These are phyloP conservation scores for Lineolata rhizophorae DNA, from an alignment of 495 filamentous ascomycete genomes.

Conservation along the genomic window DNA sequence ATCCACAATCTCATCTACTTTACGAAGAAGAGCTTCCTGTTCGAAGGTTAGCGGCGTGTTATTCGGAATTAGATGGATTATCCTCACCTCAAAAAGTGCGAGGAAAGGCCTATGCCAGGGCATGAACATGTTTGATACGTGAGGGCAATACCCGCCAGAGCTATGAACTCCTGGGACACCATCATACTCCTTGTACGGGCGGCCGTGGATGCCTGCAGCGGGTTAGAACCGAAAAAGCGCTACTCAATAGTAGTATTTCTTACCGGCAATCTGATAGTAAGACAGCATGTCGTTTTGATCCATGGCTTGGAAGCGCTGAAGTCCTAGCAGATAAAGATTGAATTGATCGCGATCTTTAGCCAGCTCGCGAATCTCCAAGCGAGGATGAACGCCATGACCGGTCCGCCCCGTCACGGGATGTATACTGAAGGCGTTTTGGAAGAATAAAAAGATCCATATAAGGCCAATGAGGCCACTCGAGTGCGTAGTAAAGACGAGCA, in stretches of 20 bases:
- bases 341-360: conserved; percentile 32
- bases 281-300: conserved; percentile 28
- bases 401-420: too few relatives aligned
- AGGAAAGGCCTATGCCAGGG: conserved; percentile 57
- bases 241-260: conserved; percentile 1
- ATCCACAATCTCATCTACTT: conserved; percentile 28
- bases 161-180: conserved; percentile 26
- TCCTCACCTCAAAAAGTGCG: conserved; percentile 39
- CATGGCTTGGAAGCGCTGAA: conserved; percentile 30
- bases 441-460: too few relatives aligned
- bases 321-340: conserved; percentile 35
- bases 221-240: background rate
- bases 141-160: conserved; percentile 40
- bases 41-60: background rate
- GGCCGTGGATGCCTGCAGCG: conserved; percentile 38
- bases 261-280: conserved; percentile 39
- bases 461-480: too few relatives aligned
- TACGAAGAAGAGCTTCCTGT: conserved; percentile 33
- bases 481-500: too few relatives aligned
- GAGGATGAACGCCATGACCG: conserved; percentile 13
- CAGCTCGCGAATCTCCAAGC: conserved; percentile 32
- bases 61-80: too few relatives aligned
- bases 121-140: conserved; percentile 41
- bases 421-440: too few relatives aligned
- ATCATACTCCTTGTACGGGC: conserved; percentile 33